Base-by-base conservation (phyloP, 2,329 filamentous ascomycete species). In the Metarhizium sp. region DNA sequence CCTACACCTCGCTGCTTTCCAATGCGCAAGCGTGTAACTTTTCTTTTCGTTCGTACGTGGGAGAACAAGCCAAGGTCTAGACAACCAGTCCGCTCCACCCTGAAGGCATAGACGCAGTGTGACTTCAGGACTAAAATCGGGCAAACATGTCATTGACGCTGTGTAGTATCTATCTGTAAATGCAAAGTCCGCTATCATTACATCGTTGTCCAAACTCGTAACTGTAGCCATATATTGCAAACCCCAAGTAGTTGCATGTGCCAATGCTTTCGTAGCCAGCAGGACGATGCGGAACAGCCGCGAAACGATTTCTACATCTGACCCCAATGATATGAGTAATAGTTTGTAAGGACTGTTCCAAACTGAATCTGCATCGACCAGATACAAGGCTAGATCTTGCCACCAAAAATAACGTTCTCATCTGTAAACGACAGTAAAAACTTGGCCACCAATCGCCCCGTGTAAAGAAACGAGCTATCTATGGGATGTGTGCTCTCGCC, bases 81-180 rank as follows among this genome's bases (percentile, higher is more conserved):
- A 84, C 81, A 84, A 79, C 81, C 81, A 67, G 79, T 81, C 80
- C 77, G 73, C 76, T 84, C 81, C 81, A 84, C 81, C 81, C 81
- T 81, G 80, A 72, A 78, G 74, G 72, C 75, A 79, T 77, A 73
- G 75, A 78, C 29, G 30, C 58, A 61, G 75, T 82, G 78, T 78
- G 78, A 71, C 71, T 75, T 74, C 76, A 75, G 81, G 81, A 84
- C 81, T 84, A 84, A 77, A 77, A 76, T 74, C 75, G 78, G 80
- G 79, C 79, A 78, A 66, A 84, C 78, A 82, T 76, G 55, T 4
- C 59, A 51, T 49, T 63, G 59, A n/a, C 38, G 14, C 25, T 46
- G 8, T 25, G 34, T 43, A n/a, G 6, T 54, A 16, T 30, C 13
- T 34, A 43, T 20, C n/a, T 10, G 7, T n/a, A 48, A 48, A 13